phyloP scores from a whole-genome alignment of 2,329 filamentous ascomycete species.

The Colletotrichum liriopes region DNA sequence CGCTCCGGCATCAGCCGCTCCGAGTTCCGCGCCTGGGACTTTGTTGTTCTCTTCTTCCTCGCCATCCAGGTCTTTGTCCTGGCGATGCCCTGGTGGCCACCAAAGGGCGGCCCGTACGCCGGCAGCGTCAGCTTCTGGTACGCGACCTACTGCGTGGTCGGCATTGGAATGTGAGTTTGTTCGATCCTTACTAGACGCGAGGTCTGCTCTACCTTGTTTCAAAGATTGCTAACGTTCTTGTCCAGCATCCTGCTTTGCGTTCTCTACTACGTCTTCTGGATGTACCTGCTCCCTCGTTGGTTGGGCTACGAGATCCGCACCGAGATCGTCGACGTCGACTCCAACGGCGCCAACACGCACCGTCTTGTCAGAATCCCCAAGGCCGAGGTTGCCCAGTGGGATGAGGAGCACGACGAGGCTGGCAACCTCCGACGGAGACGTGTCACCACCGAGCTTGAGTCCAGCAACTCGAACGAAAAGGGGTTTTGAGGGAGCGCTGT shows the following conservation, averaged over 20 bases:
- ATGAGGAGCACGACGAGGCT: constrained; percentile 69
- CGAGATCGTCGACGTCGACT: constrained; percentile 65
- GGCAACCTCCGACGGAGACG: constrained; percentile 49
- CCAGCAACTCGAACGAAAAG: constrained; percentile 33
- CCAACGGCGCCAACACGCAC: constrained; percentile 59
- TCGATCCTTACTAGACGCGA: not conserved
- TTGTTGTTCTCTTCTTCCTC: constrained; percentile 72
- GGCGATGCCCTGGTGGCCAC: constrained; percentile 81
- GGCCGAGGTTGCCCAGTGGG: constrained; percentile 69
- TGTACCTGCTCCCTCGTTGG: constrained; percentile 68
- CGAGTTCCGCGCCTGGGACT: constrained; percentile 73
- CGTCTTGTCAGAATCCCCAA: constrained; percentile 68
- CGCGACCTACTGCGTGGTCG: constrained; percentile 76
- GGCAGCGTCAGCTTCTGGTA: constrained; percentile 84
- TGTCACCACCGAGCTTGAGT: constrained; percentile 30
- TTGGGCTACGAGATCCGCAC: constrained; percentile 70
- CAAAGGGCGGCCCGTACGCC: constrained; percentile 69
- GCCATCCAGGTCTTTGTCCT: constrained; percentile 74
- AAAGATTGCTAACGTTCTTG: not conserved
- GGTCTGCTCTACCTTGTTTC: not conserved
- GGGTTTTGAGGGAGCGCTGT: not conserved
- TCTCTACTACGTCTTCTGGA: constrained; percentile 73
- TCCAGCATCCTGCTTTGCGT: constrained; percentile 66
- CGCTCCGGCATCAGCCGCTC: constrained; percentile 63
- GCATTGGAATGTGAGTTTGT: constrained; percentile 73